Conservation (phyloP, 306 rosid genomes). For the Prosopis cineraria region DNA sequence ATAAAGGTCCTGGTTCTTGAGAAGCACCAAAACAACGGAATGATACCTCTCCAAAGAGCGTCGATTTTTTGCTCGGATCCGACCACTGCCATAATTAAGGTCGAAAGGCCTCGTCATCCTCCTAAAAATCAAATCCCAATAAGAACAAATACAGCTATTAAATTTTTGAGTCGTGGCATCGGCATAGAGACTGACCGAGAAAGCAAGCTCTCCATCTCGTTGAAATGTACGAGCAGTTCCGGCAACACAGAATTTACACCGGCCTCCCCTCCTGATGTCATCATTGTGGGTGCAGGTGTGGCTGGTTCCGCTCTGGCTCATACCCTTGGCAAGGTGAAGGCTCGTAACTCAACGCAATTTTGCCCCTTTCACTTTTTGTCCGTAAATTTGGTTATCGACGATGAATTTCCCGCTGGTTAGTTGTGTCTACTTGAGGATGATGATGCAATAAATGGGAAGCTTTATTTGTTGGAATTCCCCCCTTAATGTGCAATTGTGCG, state of each 20-base stretch:
- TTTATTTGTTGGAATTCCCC: neutral
- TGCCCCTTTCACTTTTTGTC: neutral
- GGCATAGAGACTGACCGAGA: neutral
- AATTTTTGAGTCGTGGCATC: neutral
- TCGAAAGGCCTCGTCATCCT: neutral
- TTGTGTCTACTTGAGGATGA: no score
- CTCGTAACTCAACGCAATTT: neutral
- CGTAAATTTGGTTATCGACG: neutral
- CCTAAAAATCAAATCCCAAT: neutral
- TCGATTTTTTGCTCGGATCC: neutral
- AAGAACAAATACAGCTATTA: neutral
- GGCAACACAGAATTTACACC: neutral
- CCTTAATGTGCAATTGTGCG: neutral
- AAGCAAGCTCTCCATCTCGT: neutral
- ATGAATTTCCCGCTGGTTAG: no score
- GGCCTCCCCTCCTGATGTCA: neutral
- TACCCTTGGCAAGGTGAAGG: slow-evolving; percentile 53
- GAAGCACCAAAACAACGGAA: neutral
- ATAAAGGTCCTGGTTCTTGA: neutral
- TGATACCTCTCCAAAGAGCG: neutral
- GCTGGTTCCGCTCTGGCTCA: slow-evolving; percentile 58
- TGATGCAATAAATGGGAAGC: no score
- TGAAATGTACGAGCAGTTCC: neutral
- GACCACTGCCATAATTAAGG: neutral
- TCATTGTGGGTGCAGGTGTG: slow-evolving; percentile 44